Conservation (phyloP, 2,329 filamentous ascomycete species). For the Pezicula rhizophila region DNA sequence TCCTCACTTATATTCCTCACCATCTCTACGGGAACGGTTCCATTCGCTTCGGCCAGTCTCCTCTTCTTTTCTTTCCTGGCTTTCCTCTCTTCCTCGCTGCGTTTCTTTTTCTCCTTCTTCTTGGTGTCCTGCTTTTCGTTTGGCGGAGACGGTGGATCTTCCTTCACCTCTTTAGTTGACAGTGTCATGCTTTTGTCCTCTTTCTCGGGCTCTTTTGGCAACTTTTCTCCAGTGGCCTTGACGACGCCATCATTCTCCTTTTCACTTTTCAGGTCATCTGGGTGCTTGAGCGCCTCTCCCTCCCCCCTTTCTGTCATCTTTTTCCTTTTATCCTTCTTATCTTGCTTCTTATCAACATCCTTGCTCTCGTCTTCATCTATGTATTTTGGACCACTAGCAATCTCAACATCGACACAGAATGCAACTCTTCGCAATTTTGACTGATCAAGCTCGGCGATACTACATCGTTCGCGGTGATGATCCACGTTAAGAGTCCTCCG, state of each 20-base stretch:
- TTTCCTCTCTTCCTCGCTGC: slow-evolving; percentile 86
- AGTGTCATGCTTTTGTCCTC: slow-evolving; percentile 11
- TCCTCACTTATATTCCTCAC: slow-evolving; percentile 59
- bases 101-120: slow-evolving; percentile 95
- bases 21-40: slow-evolving; percentile 78
- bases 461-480: slow-evolving; percentile 69
- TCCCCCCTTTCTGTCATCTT: slow-evolving; percentile 65
- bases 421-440: slow-evolving; percentile 81
- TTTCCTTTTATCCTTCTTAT: slow-evolving; percentile 56
- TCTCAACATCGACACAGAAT: slow-evolving; percentile 96
- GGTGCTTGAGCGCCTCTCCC: slow-evolving; percentile 65
- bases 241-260: slow-evolving; percentile 41
- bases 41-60: slow-evolving; percentile 80
- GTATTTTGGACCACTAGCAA: slow-evolving; percentile 81
- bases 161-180: slow-evolving; percentile 22
- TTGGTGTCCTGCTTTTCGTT: slow-evolving; percentile 43
- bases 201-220: slow-evolving; percentile 36
- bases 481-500: slow-evolving; percentile 82
- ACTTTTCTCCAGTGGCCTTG: slow-evolving; percentile 35
- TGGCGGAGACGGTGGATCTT: slow-evolving; percentile 7
- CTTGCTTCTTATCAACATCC: slow-evolving; percentile 42
- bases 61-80: slow-evolving; percentile 86
- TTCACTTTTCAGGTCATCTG: slow-evolving; percentile 53
- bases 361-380: slow-evolving; percentile 48
- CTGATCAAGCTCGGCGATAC: slow-evolving; percentile 71